Conservation (phyloP, 768 basidiomycete genomes). For the Lactarius evosmus region DNA sequence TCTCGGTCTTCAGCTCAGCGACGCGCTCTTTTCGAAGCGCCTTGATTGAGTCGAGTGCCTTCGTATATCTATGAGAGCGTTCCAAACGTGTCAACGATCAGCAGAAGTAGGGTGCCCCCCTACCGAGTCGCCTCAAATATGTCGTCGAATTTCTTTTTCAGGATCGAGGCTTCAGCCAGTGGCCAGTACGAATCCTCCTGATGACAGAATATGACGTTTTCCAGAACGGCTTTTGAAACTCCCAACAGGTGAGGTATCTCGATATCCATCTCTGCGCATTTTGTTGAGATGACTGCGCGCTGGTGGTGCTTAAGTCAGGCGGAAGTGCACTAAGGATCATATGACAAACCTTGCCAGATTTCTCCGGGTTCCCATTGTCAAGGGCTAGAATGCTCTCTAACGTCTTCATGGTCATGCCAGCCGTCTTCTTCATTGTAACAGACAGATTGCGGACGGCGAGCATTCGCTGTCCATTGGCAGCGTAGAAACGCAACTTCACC, state of each 20-base stretch:
- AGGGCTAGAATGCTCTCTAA: constrained; percentile 85
- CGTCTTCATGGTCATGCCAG: constrained; percentile 93
- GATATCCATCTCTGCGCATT: constrained; percentile 93
- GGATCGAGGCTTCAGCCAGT: constrained; percentile 77
- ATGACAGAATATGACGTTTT: constrained; percentile 99
- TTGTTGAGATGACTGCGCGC: constrained; percentile 91
- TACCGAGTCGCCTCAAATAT: constrained; percentile 98
- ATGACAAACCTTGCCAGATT: constrained; percentile 68
- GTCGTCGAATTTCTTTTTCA: constrained; percentile 99
- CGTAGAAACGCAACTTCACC: constrained; percentile 89
- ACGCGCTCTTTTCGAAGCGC: constrained; percentile 83
- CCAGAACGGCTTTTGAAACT: constrained; percentile 96
- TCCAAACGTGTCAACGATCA: constrained; percentile 3
- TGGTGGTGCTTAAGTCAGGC: constrained; percentile 34
- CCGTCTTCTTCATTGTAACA: constrained; percentile 88
- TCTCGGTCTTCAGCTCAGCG: constrained; percentile 89
- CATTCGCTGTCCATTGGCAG: constrained; percentile 89
- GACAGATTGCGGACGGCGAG: constrained; percentile 86
- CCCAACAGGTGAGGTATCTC: constrained; percentile 93
- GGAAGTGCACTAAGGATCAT: background rate
- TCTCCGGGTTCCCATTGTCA: constrained; percentile 62
- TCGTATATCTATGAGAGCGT: constrained; percentile 71
- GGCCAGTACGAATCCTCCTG: constrained; percentile 99
- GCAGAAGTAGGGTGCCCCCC: constrained; percentile 21
- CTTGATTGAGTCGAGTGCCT: constrained; percentile 93